Percentiles rank a stretch among this genome's conserved stretches.
phyloP scores from a whole-genome alignment of 306 rosid species.

The Echinosophora koreensis region DNA sequence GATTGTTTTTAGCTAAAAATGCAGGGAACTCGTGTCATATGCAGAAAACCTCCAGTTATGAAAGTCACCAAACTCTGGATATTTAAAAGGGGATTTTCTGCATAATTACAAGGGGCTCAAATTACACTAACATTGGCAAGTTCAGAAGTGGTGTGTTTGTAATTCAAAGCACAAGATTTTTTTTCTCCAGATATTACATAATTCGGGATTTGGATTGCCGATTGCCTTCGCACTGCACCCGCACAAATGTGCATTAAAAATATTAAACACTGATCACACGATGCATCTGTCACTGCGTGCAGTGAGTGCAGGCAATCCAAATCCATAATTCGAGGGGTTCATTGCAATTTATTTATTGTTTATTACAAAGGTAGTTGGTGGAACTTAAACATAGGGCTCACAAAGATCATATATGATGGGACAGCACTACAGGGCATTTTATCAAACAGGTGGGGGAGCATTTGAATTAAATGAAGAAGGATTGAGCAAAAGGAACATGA shows the following conservation, averaged over 20 bases:
- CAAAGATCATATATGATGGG: no score
- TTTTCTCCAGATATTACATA: background rate
- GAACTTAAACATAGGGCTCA: background rate
- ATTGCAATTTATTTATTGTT: background rate
- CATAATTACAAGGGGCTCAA: background rate
- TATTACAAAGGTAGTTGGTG: background rate
- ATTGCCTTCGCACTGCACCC: no score
- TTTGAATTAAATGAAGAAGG: background rate
- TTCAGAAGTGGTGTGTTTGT: background rate
- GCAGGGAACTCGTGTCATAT: background rate
- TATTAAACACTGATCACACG: no score
- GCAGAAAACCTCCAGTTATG: no score
- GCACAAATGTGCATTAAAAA: no score
- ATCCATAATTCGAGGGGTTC: background rate
- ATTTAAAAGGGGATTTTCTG: no score
- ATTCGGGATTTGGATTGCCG: no score
- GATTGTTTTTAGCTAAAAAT: background rate
- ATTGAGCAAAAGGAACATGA: background rate
- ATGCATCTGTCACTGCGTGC: no score
- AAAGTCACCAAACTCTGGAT: no score
- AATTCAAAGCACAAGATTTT: background rate
- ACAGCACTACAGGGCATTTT: conserved; percentile 43
- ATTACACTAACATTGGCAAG: background rate
- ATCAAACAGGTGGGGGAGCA: conserved; percentile 52
- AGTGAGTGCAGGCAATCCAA: no score